Percentiles rank a stretch among this genome's conserved stretches.
phyloP scores from a whole-genome alignment of 2,329 filamentous ascomycete species.

The Penicillium decumbens region DNA sequence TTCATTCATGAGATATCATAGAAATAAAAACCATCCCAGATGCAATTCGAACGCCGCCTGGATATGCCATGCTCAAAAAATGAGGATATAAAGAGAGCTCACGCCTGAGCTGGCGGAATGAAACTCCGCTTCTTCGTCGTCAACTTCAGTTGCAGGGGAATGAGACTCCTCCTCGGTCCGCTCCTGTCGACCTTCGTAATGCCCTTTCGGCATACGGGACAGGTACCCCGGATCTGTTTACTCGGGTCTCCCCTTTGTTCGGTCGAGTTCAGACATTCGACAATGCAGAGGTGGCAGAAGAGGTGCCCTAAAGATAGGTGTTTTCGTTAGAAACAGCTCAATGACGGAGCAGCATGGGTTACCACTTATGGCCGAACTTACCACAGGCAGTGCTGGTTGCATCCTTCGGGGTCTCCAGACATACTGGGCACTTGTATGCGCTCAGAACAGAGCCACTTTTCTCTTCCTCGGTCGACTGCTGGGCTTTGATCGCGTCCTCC shows the following conservation, averaged over 20 bases:
- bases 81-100: neutral
- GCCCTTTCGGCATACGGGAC: conserved; percentile 44
- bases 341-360: neutral
- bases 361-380: conserved; percentile 32
- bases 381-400: conserved; percentile 58
- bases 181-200: conserved; percentile 36
- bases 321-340: neutral
- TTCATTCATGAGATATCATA: neutral
- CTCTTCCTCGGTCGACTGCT: conserved; percentile 32
- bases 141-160: conserved; percentile 39
- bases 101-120: neutral
- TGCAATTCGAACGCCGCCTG: conserved; percentile 2
- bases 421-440: conserved; percentile 57
- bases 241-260: conserved; percentile 40
- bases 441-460: conserved; percentile 39
- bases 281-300: conserved; percentile 61
- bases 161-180: conserved; percentile 34
- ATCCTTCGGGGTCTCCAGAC: conserved; percentile 58
- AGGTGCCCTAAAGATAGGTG: conserved; percentile 49
- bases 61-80: conserved; percentile 7
- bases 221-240: conserved; percentile 37
- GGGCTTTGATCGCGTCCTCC: conserved; percentile 48
- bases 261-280: conserved; percentile 56
- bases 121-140: conserved; percentile 25
- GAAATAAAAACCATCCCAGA: neutral